phyloP scores from a whole-genome alignment of 148 eudicot species.

The Persicaria tinctoria region DNA sequence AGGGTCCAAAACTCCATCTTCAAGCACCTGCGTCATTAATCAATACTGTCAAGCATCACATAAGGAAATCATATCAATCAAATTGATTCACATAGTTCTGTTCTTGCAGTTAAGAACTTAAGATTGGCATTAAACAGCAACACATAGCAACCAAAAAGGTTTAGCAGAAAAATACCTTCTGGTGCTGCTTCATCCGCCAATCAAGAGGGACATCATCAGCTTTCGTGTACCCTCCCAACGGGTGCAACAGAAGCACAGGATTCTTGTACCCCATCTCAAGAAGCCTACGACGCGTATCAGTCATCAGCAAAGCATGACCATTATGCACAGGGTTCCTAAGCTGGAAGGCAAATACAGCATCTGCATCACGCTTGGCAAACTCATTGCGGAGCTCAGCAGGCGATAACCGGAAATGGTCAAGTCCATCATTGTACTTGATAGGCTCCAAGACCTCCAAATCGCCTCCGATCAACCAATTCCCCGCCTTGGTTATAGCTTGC shows the following conservation, averaged over 20 bases:
- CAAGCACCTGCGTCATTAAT: conserved; percentile 51
- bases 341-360: conserved; percentile 95
- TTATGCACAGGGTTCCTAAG: conserved; percentile 94
- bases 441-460: conserved; percentile 77
- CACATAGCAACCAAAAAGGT: conserved; percentile 24
- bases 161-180: conserved; percentile 63
- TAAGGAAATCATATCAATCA: background rate
- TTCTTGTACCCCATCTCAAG: conserved; percentile 92
- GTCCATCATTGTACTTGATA: conserved; percentile 73
- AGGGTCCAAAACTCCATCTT: conserved; percentile 84
- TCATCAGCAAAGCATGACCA: conserved; percentile 89
- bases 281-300: conserved; percentile 76
- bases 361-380: conserved; percentile 64
- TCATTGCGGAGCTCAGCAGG: conserved; percentile 68
- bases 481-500: conserved; percentile 60
- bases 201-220: conserved; percentile 89
- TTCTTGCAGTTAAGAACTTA: background rate
- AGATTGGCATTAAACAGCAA: background rate
- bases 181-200: conserved; percentile 96
- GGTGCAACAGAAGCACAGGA: conserved; percentile 79
- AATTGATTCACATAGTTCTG: background rate
- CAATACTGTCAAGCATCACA: background rate
- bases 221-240: conserved; percentile 85
- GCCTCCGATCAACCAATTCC: conserved; percentile 89
- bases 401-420: conserved; percentile 68